Evolutionary conservation across 352 stramenopile genomes (phyloP), one percentile per base, ranked within the genome.

Genomic region (Phytophthora sansomeana): DNA sequence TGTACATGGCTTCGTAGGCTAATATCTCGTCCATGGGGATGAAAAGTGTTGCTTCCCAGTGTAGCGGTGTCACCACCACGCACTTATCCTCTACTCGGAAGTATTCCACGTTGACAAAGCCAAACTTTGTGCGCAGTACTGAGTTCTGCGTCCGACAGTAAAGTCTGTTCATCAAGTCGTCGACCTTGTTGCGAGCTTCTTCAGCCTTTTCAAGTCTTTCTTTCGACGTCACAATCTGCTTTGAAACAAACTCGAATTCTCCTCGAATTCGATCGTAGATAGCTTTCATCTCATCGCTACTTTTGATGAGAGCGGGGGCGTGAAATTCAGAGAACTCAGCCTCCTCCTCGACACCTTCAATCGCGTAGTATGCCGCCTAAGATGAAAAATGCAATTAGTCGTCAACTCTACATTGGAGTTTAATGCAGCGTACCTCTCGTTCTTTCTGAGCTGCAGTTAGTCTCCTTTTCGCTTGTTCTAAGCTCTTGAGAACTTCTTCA

Each of bases 271-370:
- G 79, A 21, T 80, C 46, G 13, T 76, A 76, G 14, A 92, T 61
- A 1, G 42, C n/a, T 0, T 48, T 58, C 86, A 95, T 93, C 32
- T 85, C 75, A 16, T 74, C 55, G 32, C 81, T 92, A 43, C 69
- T 90, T 52, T 77, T 69, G 32, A 91, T 72, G 1, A 95, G 66
- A 21, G 86, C 72, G 6, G 81, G 79, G 0, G 78, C 83, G 48
- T 95, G 83, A 17, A 85, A 87, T 44, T 91, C 85, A 0, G 84
- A 83, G 53, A 93, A 89, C 51, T 92, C 81, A 1, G 84, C 84
- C 39, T 93, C 84, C 67, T 95, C 83, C 58, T 93, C 83, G 1
- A 92, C 81, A 3, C 84, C 86, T 77, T 90, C 80, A 3, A 87
- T 78, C 0, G 77, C 78, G 30, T 83, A 75, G 52, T 75, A 74